A percentile compares a stretch with the other conserved stretches of the same genome.
These are phyloP conservation scores for Sphaerosporella brunnea DNA, from an alignment of 495 filamentous ascomycete genomes.

Conservation along the genomic window DNA sequence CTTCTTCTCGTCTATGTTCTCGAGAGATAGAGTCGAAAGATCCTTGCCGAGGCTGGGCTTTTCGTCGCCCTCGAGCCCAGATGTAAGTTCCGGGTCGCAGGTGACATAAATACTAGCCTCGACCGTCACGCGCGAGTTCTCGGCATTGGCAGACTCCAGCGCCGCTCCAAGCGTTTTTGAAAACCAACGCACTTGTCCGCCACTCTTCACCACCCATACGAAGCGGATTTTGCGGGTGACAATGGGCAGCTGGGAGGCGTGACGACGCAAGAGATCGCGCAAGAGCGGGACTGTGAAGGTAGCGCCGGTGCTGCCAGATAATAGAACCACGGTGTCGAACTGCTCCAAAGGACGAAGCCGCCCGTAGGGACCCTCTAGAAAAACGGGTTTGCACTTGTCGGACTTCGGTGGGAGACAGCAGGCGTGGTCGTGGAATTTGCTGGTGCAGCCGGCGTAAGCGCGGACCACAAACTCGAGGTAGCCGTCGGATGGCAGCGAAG, in stretches of 20 bases:
- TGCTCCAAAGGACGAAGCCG: constrained; percentile 36
- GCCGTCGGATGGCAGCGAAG: constrained; percentile 39
- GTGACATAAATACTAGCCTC: constrained; percentile 44
- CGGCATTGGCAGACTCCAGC: constrained; percentile 33
- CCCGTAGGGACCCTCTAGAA: constrained; percentile 43
- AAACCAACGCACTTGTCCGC: constrained; percentile 52
- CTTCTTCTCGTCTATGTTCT: neutral
- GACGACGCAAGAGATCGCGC: constrained; percentile 33
- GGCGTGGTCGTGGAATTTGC: constrained; percentile 46
- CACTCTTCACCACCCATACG: constrained; percentile 53
- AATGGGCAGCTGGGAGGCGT: constrained; percentile 15
- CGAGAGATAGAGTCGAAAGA: neutral
- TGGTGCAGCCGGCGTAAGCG: constrained; percentile 53
- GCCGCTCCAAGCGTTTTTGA: constrained; percentile 41
- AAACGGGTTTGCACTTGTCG: constrained; percentile 26
- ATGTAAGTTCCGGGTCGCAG: constrained; percentile 34
- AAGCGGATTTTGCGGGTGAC: constrained; percentile 52
- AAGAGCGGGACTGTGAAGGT: constrained; percentile 40
- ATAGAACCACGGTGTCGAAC: constrained; percentile 42
- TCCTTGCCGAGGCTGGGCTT: neutral
- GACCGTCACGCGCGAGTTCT: constrained; percentile 29
- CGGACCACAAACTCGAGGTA: constrained; percentile 55
- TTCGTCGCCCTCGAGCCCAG: neutral
- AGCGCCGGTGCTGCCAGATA: constrained; percentile 41
- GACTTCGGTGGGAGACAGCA: constrained; percentile 21